These are phyloP conservation scores for Tetrapyrgos nigripes DNA, from an alignment of 1,284 basidiomycete species.

Conservation along the genomic window DNA sequence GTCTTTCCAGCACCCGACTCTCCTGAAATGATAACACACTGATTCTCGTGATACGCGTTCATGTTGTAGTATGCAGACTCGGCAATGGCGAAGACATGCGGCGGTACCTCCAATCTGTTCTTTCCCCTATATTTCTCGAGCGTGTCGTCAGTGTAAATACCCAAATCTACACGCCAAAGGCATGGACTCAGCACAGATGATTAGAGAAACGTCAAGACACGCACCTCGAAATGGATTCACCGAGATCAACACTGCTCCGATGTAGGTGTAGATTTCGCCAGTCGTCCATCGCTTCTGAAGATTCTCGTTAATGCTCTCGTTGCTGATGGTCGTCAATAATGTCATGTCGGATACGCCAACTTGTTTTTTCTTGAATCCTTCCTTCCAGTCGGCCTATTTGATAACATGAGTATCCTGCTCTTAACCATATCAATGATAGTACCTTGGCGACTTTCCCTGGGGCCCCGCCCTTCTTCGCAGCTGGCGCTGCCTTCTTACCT, in stretches of 20 bases:
- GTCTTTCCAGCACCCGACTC: constrained; percentile 99
- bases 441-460: constrained; percentile 78
- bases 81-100: constrained; percentile 98
- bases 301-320: constrained; percentile 98
- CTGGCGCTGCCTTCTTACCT: constrained; percentile 77
- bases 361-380: constrained; percentile 97
- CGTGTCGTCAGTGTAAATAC: constrained; percentile 95
- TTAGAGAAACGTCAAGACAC: constrained; percentile 23
- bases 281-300: constrained; percentile 96
- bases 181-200: neutral
- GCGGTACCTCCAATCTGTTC: constrained; percentile 97
- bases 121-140: constrained; percentile 93
- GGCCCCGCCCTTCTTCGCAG: constrained; percentile 67
- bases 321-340: constrained; percentile 94
- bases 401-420: constrained; percentile 1
- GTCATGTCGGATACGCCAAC: constrained; percentile 99
- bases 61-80: constrained; percentile 99
- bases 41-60: constrained; percentile 99
- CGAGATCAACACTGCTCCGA: constrained; percentile 96
- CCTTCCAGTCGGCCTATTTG: constrained; percentile 93
- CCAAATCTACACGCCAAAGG: constrained; percentile 68
- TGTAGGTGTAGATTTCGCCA: constrained; percentile 99
- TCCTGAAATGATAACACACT: constrained; percentile 99
- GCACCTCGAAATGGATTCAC: constrained; percentile 97
- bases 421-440: constrained; percentile 15